Evolutionary conservation across 805 yeast genomes (phyloP), one percentile per base, ranked within the genome.

Genomic region (Cyberlindnera amylophila): DNA sequence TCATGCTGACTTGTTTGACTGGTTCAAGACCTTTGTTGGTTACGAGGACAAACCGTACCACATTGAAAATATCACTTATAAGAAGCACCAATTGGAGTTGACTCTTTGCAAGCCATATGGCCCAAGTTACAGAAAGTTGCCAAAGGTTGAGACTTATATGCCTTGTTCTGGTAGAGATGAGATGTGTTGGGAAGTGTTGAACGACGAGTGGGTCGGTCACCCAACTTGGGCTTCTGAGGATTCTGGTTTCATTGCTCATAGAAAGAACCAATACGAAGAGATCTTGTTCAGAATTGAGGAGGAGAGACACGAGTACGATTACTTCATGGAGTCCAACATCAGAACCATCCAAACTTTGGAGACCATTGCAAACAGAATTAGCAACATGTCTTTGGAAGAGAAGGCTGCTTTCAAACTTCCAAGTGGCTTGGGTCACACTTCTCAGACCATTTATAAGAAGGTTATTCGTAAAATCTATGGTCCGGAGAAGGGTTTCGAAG

Each of bases 151-250:
- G 62, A 87, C 96, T 0, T 86, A 79, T 58, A 89, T 89, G 96
- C 97, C 98, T 17, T 91, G 98, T 56, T 86, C 96, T 9, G 99
- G 99, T 14, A 80, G 99, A 56, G 99, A 93, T 65, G 98, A 91
- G 55, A 86, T 93, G 90, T 93, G 99, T 62, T 91, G 97, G 97
- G 97, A 91, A 59, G 96, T 93, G 13, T 74, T 93, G 54, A 93
- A 93, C 64, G 99, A 93, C 63, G 98, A 91, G 65, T 93, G 98
- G 97, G 98, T 93, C 28, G 96, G 97, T 6, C 98, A 93, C 65
- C 99, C 99, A 17, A 95, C 96, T n/a, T 93, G 99, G 99, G 99
- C 98, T 4, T 91, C 98, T 0, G 99, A 93, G 63, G 99, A 93
- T 63, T 86, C 96, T 11, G 99, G 99, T 0, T 93, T 91, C 57